These are phyloP conservation scores for Capsicum rhomboideum DNA, from an alignment of 257 asterid genomes.

Conservation along the genomic window DNA sequence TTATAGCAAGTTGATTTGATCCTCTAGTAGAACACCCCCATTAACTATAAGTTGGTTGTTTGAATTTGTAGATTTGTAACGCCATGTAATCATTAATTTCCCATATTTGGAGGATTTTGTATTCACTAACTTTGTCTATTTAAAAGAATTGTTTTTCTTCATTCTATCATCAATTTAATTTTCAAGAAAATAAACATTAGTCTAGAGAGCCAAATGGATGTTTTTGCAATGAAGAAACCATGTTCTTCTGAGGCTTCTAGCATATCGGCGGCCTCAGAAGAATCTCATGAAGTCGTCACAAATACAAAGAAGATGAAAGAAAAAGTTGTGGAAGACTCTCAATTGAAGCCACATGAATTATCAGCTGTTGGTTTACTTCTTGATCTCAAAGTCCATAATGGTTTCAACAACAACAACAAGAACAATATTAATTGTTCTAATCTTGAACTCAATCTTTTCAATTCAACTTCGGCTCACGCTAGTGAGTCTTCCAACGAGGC, in stretches of 20 bases:
- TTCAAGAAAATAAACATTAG: background rate
- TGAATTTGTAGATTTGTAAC: background rate
- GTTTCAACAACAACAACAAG: background rate
- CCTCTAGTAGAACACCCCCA: background rate
- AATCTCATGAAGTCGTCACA: slow-evolving; percentile 1
- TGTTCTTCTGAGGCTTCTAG: slow-evolving; percentile 41
- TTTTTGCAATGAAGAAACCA: slow-evolving; percentile 2
- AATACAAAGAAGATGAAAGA: slow-evolving; percentile 4
- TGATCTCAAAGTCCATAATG: slow-evolving; percentile 30
- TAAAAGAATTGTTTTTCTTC: background rate
- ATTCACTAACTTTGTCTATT: background rate
- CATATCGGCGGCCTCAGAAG: slow-evolving; percentile 36
- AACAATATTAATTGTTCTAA: background rate
- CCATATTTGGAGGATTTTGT: background rate
- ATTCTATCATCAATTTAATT: background rate
- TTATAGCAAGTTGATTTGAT: background rate
- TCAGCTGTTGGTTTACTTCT: slow-evolving; percentile 8
- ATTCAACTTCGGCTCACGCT: background rate
- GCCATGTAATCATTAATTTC: background rate
- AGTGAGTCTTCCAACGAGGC: slow-evolving; percentile 21
- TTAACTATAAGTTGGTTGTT: background rate
- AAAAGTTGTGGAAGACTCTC: slow-evolving; percentile 8
- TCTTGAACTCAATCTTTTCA: slow-evolving; percentile 39
- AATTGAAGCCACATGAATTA: background rate
- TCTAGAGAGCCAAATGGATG: background rate